Percentiles rank a stretch among this genome's conserved stretches.
phyloP scores from a whole-genome alignment of 2,329 filamentous ascomycete genomes.

The Aspergillaceae sp. region DNA sequence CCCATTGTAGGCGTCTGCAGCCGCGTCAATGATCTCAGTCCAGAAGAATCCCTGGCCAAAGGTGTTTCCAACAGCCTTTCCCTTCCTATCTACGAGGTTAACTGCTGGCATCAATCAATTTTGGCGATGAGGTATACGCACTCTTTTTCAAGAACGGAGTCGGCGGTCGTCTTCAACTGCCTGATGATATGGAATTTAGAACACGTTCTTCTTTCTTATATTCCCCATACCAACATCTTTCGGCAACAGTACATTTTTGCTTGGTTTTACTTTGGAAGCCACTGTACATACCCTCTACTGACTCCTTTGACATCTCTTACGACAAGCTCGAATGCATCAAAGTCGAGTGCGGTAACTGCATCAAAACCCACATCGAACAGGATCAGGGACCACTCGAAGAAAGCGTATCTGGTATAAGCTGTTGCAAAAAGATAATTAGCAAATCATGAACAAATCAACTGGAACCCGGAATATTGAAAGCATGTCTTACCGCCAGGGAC shows the following conservation, averaged over 20 bases:
- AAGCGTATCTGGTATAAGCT: conserved; percentile 97
- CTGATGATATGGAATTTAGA: conserved; percentile 35
- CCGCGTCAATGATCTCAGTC: conserved; percentile 66
- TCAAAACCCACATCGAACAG: conserved; percentile 95
- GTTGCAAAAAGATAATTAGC: background rate
- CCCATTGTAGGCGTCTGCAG: conserved; percentile 84
- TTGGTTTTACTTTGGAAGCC: conserved; percentile 74
- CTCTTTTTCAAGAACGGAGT: conserved; percentile 60
- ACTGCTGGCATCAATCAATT: conserved; percentile 7
- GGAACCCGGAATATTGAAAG: background rate
- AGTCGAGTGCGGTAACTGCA: conserved; percentile 87
- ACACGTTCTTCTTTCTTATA: conserved; percentile 16
- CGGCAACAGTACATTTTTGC: conserved; percentile 44
- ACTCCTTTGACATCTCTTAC: conserved; percentile 81
- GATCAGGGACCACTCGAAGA: conserved; percentile 95
- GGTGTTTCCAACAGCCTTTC: conserved; percentile 61
- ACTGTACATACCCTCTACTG: conserved; percentile 96
- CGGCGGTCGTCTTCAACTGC: conserved; percentile 41
- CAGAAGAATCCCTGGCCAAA: conserved; percentile 66
- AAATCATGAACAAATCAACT: background rate
- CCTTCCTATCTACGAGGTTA: conserved; percentile 52
- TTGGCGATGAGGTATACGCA: conserved; percentile 42
- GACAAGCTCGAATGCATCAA: conserved; percentile 76
- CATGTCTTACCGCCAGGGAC: conserved; percentile 71
- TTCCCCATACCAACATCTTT: conserved; percentile 24